A percentile compares a stretch with the other conserved stretches of the same genome.
Conservation (phyloP, 495 filamentous ascomycete genomes). For the Amphirosellinia nigrospora region DNA sequence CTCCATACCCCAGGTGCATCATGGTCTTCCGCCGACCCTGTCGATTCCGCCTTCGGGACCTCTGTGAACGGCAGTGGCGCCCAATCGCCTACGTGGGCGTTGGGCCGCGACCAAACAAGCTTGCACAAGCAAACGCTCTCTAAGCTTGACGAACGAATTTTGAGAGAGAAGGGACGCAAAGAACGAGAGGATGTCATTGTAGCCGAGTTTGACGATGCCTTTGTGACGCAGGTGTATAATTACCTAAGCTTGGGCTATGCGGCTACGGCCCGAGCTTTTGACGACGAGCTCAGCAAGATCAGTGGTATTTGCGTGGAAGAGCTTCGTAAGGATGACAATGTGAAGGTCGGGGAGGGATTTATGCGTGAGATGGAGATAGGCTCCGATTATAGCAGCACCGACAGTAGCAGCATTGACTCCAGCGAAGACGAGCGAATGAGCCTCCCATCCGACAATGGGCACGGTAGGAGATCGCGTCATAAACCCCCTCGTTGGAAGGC, state of each 20-base stretch:
- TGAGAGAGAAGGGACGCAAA: constrained; percentile 55
- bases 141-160: constrained; percentile 54
- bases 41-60: constrained; percentile 43
- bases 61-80: constrained; percentile 10
- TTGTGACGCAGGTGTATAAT: constrained; percentile 94
- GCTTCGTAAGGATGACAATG: constrained; percentile 73
- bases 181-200: constrained; percentile 61
- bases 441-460: constrained; percentile 19
- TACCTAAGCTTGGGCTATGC: constrained; percentile 93
- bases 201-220: constrained; percentile 77
- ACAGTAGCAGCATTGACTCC: constrained; percentile 36
- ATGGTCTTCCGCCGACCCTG: constrained; percentile 42
- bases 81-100: constrained; percentile 27
- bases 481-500: constrained; percentile 77
- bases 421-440: constrained; percentile 39
- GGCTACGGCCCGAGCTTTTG: constrained; percentile 78
- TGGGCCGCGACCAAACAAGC: constrained; percentile 35
- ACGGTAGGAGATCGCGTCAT: constrained; percentile 40
- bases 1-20: constrained; percentile 46
- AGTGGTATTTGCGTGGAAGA: constrained; percentile 68
- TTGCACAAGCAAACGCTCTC: constrained; percentile 51
- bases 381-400: constrained; percentile 27
- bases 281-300: constrained; percentile 81
- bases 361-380: constrained; percentile 64
- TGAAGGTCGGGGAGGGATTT: constrained; percentile 68